Conservation (phyloP, 768 basidiomycete genomes). For the Psilocybe subaeruginosa region DNA sequence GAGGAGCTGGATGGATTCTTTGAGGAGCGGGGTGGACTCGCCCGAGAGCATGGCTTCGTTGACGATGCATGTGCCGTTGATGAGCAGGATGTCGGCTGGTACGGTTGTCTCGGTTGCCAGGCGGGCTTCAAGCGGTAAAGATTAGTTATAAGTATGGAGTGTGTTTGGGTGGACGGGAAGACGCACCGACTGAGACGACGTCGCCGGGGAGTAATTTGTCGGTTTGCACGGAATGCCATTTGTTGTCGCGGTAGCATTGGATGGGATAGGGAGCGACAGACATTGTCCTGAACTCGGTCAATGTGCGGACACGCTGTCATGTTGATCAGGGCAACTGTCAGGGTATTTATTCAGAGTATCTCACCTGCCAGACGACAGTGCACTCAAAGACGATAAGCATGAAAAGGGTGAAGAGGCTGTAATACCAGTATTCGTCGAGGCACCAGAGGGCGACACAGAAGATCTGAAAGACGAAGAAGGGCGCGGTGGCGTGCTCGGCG, state of each 20-base stretch:
- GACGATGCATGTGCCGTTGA: constrained; percentile 92
- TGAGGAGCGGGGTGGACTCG: constrained; percentile 95
- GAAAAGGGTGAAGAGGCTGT: constrained; percentile 95
- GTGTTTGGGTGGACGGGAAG: constrained; percentile 9
- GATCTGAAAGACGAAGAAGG: constrained; percentile 99
- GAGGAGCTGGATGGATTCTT: constrained; percentile 90
- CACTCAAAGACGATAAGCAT: constrained; percentile 99
- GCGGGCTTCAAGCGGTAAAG: constrained; percentile 44
- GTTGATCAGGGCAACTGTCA: neutral
- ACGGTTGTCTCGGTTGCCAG: constrained; percentile 82
- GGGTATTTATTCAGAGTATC: constrained; percentile 22
- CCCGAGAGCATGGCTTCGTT: constrained; percentile 99
- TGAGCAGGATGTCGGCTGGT: constrained; percentile 91
- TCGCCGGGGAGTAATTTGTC: constrained; percentile 93
- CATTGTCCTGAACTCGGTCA: constrained; percentile 98
- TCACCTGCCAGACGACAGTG: constrained; percentile 97
- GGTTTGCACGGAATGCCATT: constrained; percentile 82
- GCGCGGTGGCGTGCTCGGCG: constrained; percentile 94
- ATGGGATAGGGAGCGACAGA: constrained; percentile 90
- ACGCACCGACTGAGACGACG: constrained; percentile 73
- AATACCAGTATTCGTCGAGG: constrained; percentile 99
- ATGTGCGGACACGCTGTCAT: constrained; percentile 82
- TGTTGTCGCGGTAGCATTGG: constrained; percentile 74
- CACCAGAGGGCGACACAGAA: constrained; percentile 99
- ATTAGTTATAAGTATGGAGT: neutral